Percentiles rank a stretch among this genome's conserved stretches.
phyloP scores from a whole-genome alignment of 257 asterid genomes.

The Schizonepeta tenuifolia region DNA sequence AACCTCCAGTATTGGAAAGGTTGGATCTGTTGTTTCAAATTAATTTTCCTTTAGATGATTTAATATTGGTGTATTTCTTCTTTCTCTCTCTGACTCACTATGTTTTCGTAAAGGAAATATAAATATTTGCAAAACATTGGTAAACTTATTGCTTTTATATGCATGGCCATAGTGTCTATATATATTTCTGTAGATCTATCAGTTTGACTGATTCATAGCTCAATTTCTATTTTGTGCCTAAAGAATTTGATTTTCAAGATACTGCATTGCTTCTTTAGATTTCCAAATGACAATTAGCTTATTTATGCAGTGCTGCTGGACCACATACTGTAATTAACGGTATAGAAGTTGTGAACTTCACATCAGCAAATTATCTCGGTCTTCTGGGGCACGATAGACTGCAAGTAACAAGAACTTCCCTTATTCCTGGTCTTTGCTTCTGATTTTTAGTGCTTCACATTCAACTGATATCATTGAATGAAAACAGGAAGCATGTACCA shows the following conservation, averaged over 20 bases:
- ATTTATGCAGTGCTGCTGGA: constrained; percentile 86
- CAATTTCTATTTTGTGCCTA: constrained; percentile 9
- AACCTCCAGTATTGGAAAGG: constrained; percentile 91
- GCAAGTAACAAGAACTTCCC: constrained; percentile 55
- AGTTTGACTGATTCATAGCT: constrained; percentile 15
- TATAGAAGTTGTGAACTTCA: constrained; percentile 75
- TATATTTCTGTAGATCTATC: neutral
- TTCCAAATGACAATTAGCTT: constrained; percentile 33
- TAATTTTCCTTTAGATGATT: neutral
- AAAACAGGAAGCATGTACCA: constrained; percentile 85
- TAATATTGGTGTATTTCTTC: neutral
- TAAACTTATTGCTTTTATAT: constrained; percentile 6
- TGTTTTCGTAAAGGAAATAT: constrained; percentile 16
- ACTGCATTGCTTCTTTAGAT: constrained; percentile 1
- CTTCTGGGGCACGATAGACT: constrained; percentile 77
- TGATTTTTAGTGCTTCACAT: constrained; percentile 12
- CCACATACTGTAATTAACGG: constrained; percentile 80
- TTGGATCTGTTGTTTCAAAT: constrained; percentile 36
- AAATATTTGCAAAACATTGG: neutral
- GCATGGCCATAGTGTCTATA: constrained; percentile 9
- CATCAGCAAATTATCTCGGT: constrained; percentile 96
- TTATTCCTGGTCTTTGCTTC: constrained; percentile 29
- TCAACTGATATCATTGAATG: constrained; percentile 31
- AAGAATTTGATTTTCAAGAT: constrained; percentile 5
- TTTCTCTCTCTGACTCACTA: neutral